phyloP scores from a whole-genome alignment of 2,329 filamentous ascomycete genomes.

The Arthrobotrys conoides region DNA sequence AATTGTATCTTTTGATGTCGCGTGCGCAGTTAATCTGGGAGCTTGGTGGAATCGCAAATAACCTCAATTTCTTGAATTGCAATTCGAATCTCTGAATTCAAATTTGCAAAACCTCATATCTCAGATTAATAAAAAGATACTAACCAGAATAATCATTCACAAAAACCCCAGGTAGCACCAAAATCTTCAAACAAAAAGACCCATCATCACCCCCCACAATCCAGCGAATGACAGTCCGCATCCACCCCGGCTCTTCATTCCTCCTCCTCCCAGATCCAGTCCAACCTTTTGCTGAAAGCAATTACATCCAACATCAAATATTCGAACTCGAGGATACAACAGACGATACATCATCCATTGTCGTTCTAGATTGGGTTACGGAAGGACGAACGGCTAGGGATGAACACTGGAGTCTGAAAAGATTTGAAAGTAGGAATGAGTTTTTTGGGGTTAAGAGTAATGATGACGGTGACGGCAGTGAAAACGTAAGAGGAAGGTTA shows the following conservation, averaged over 20 bases:
- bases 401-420: conserved; percentile 86
- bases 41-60: not conserved
- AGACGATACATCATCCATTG: conserved; percentile 74
- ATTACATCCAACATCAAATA: conserved; percentile 86
- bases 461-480: conserved; percentile 63
- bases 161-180: conserved; percentile 82
- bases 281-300: conserved; percentile 87
- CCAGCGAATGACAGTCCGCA: conserved; percentile 72
- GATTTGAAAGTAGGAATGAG: conserved; percentile 89
- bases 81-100: too few relatives aligned
- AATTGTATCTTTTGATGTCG: conserved; percentile 1
- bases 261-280: conserved; percentile 89
- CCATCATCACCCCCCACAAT: conserved; percentile 72
- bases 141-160: not conserved
- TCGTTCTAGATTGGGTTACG: conserved; percentile 93
- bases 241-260: conserved; percentile 72
- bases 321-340: conserved; percentile 73
- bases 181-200: conserved; percentile 85
- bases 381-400: conserved; percentile 87
- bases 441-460: conserved; percentile 74
- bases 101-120: too few relatives aligned
- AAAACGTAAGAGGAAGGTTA: conserved; percentile 70
- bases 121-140: too few relatives aligned
- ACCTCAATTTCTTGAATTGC: not conserved
- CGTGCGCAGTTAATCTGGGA: conserved; percentile 2